phyloP scores from a whole-genome alignment of 371 early-diverging fungal species.

The Batkoa obscura region DNA sequence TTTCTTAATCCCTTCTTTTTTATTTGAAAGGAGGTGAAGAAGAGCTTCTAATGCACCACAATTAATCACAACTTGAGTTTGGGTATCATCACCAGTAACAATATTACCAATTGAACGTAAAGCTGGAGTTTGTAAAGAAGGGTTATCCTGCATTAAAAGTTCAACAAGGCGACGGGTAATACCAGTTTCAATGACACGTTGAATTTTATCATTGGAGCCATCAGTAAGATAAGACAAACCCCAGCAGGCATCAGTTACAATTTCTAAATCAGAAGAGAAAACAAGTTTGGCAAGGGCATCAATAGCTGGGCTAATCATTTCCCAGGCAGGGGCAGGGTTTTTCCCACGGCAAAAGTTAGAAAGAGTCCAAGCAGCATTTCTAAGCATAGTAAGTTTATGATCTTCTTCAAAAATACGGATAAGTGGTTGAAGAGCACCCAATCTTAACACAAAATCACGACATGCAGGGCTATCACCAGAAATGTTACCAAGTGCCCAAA shows the following conservation, averaged over 20 bases:
- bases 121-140: slow-evolving; percentile 91
- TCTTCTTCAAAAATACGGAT: slow-evolving; percentile 65
- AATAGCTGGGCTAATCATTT: slow-evolving; percentile 61
- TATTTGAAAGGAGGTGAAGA: slow-evolving; percentile 54
- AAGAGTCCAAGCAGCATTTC: slow-evolving; percentile 98
- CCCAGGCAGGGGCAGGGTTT: slow-evolving; percentile 89
- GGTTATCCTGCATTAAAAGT: slow-evolving; percentile 67
- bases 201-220: slow-evolving; percentile 85
- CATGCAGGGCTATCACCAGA: slow-evolving; percentile 95
- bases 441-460: slow-evolving; percentile 82
- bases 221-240: slow-evolving; percentile 98
- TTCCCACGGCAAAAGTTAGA: slow-evolving; percentile 99
- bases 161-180: slow-evolving; percentile 86
- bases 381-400: slow-evolving; percentile 81
- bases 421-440: slow-evolving; percentile 69
- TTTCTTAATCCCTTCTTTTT: slow-evolving; percentile 91
- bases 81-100: slow-evolving; percentile 95
- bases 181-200: slow-evolving; percentile 90
- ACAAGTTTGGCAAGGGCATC: slow-evolving; percentile 78
- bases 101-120: slow-evolving; percentile 98
- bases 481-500: slow-evolving; percentile 99
- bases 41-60: slow-evolving; percentile 73
- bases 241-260: slow-evolving; percentile 98
- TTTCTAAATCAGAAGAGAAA: slow-evolving; percentile 80
- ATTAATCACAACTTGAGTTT: slow-evolving; percentile 92